Conservation (phyloP, 2,329 filamentous ascomycete species). For the Malbranchea zuffiana region DNA sequence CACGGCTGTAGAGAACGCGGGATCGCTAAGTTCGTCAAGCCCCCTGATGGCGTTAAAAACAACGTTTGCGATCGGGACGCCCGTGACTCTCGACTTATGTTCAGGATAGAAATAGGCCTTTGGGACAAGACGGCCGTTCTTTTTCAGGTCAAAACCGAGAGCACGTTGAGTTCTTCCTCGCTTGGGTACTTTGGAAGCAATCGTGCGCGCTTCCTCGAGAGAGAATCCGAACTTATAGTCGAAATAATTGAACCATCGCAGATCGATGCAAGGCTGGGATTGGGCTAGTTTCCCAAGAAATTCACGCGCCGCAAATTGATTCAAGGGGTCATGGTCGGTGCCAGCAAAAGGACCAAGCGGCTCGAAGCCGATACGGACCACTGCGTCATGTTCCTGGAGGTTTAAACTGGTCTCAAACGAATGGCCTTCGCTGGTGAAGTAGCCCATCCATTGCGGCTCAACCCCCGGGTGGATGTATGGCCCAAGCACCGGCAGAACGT, state of each 20-base stretch:
- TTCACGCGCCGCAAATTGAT: constrained; percentile 2
- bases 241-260: constrained; percentile 1
- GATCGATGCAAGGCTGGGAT: constrained; percentile 3
- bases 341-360: constrained; percentile 3
- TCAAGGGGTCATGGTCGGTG: constrained; percentile 8
- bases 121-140: constrained; percentile 6
- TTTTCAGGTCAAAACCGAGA: constrained; percentile 16
- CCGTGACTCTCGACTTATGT: constrained; percentile 12
- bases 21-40: not conserved
- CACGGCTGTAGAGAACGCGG: constrained; percentile 1
- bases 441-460: constrained; percentile 5
- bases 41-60: constrained; percentile 5
- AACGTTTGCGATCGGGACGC: constrained; percentile 1
- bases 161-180: constrained; percentile 12
- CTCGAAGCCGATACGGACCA: constrained; percentile 10
- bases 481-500: constrained; percentile 16
- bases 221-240: constrained; percentile 8
- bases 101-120: constrained; percentile 17
- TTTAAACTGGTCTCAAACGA: constrained; percentile 11
- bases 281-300: constrained; percentile 1
- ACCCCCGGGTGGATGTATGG: constrained; percentile 7
- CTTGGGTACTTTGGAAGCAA: constrained; percentile 5
- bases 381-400: constrained; percentile 1
- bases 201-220: constrained; percentile 1
- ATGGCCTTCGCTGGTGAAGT: constrained; percentile 2